A percentile compares a stretch with the other conserved stretches of the same genome.
phyloP scores from a whole-genome alignment of 169 alveolate genomes.

The Plasmodium gaboni region DNA sequence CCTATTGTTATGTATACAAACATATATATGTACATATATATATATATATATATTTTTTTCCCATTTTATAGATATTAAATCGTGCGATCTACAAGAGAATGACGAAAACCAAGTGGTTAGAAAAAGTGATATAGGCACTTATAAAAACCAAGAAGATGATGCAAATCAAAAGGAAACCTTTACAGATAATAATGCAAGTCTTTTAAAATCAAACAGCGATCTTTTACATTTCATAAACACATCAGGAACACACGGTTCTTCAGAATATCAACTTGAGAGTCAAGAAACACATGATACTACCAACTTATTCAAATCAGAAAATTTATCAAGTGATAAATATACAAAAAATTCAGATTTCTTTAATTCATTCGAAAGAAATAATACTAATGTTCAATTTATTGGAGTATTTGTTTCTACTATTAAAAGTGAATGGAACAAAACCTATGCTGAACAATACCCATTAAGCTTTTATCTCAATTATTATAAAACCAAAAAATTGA shows the following conservation, averaged over 20 bases:
- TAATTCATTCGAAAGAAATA: conserved; percentile 10
- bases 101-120: background rate
- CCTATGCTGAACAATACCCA: conserved; percentile 71
- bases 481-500: conserved; percentile 70
- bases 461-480: conserved; percentile 69
- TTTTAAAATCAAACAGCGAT: conserved; percentile 7
- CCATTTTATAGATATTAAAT: background rate
- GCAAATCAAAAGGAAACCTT: background rate
- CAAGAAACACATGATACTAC: conserved; percentile 40
- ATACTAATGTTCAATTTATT: conserved; percentile 20
- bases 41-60: background rate
- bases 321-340: conserved; percentile 5
- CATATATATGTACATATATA: background rate
- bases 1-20: background rate
- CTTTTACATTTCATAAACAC: conserved; percentile 15
- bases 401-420: conserved; percentile 82
- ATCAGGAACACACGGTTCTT: conserved; percentile 14
- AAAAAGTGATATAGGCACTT: background rate
- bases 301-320: conserved; percentile 22
- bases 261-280: conserved; percentile 20
- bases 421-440: conserved; percentile 79
- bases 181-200: background rate
- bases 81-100: background rate
- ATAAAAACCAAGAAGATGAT: background rate
- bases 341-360: conserved; percentile 19